phyloP scores from a whole-genome alignment of 495 filamentous ascomycete species.

The Bathelium albidoporum region DNA sequence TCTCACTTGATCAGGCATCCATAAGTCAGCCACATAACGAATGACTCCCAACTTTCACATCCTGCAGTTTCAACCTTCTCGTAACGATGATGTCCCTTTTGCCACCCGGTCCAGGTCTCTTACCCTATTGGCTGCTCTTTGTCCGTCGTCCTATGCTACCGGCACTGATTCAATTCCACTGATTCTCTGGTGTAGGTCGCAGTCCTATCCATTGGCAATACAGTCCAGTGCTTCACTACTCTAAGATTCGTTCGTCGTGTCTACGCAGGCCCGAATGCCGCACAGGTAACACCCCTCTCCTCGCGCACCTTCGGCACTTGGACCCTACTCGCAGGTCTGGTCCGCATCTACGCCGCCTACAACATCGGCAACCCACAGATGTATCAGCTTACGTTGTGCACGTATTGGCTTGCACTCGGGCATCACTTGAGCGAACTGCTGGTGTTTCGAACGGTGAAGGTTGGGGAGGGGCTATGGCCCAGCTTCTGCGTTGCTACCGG shows the following conservation, averaged over 20 bases:
- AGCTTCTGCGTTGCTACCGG: slow-evolving; percentile 64
- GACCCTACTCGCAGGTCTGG: slow-evolving; percentile 63
- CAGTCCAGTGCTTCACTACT: slow-evolving; percentile 67
- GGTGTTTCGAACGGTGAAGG: slow-evolving; percentile 60
- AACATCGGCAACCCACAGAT: slow-evolving; percentile 57
- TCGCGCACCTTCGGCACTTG: slow-evolving; percentile 85
- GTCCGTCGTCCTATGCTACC: slow-evolving; percentile 6
- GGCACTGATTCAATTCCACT: not conserved
- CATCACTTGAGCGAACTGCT: slow-evolving; percentile 81
- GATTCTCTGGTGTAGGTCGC: slow-evolving; percentile 46
- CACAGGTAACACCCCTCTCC: slow-evolving; percentile 56
- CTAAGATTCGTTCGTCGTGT: slow-evolving; percentile 63
- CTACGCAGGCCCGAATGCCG: slow-evolving; percentile 46
- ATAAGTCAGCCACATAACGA: not conserved
- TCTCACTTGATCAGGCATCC: not conserved
- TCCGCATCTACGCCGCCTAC: slow-evolving; percentile 81
- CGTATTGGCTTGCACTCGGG: slow-evolving; percentile 63
- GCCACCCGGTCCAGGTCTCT: slow-evolving; percentile 13
- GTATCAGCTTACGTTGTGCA: slow-evolving; percentile 72
- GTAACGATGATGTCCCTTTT: not conserved
- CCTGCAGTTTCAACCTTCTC: not conserved
- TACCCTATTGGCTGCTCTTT: slow-evolving; percentile 22
- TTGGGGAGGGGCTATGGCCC: slow-evolving; percentile 58
- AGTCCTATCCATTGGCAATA: slow-evolving; percentile 67
- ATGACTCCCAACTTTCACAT: not conserved